Evolutionary conservation across 495 filamentous ascomycete species (phyloP), one percentile per base, ranked within the genome.

Genomic region (Penicillium dipodomyicola): DNA sequence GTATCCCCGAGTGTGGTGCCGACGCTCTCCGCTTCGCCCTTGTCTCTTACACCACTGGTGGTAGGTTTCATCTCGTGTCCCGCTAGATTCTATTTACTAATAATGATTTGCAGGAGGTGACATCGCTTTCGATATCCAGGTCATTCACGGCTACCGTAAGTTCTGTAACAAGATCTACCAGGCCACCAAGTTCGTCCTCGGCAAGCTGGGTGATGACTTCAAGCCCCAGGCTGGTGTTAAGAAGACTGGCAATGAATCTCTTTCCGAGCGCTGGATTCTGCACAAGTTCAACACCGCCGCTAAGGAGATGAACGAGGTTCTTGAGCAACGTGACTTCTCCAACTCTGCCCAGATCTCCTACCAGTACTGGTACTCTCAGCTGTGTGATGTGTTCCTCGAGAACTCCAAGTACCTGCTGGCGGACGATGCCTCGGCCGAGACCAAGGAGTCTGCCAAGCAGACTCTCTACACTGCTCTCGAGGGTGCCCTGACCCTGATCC

Each of bases 141-240:
- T 92, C 54, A 91, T 96, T 63, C 82, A 90, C 61, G 87, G 81
- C 37, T 93, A 94, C 76, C 81, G 91, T 48, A 83, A 87, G 53
- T 95, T 96, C 82, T 78, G 90, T 72, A 96, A 96, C 79, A 95
- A 96, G 79, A 89, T 96, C 61, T 95, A 91, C 76, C 88, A 93
- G 72, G 90, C 91, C 30, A 91, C 85, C 52, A 95, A 94, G 76
- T 96, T 85, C 65, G 89, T 91, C 9, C 79, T 94, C 56, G 88
- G 90, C 54, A 87, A 89, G 62, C 70, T 96, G 20, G 84, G 82
- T 7, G 78, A 84, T 14, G 85, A 86, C 67, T 94, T 90, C 67
- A 78, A 81, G 40, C 90, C 91, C 30, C 78, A 77, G 55, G 64
- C 78, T 32, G 77, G 77, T 9, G 68, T 67, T 27, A 67, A 72